phyloP scores from a whole-genome alignment of 129 eudicot genomes.

The Ambrosia trifida region DNA sequence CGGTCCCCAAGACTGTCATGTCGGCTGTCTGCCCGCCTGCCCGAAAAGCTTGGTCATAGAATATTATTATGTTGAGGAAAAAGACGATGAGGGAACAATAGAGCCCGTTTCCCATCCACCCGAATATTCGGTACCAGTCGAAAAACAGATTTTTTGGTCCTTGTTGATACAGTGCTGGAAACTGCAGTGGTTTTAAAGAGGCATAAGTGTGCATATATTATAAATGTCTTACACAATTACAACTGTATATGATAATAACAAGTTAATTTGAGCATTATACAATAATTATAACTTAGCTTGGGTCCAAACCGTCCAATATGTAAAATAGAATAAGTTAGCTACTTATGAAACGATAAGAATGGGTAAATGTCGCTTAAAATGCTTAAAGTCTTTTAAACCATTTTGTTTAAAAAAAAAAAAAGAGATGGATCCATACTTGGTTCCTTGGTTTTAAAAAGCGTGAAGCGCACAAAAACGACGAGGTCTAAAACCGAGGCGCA shows the following conservation, averaged over 20 bases:
- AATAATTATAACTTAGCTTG: not conserved
- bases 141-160: slow-evolving; percentile 91
- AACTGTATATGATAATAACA: not conserved
- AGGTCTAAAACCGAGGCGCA: no score
- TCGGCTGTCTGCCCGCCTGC: slow-evolving; percentile 81
- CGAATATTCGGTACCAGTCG: slow-evolving; percentile 83
- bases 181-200: slow-evolving; percentile 48
- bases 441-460: no score
- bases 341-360: not conserved
- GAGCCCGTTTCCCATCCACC: slow-evolving; percentile 96
- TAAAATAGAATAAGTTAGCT: no score
- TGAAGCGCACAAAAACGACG: no score
- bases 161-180: slow-evolving; percentile 96
- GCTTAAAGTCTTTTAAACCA: no score
- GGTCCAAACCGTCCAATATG: no score
- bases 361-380: not conserved
- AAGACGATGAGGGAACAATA: slow-evolving; percentile 76
- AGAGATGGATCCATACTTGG: no score
- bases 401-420: no score
- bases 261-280: not conserved
- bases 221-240: not conserved
- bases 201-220: not conserved
- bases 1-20: slow-evolving; percentile 85
- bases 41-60: slow-evolving; percentile 84
- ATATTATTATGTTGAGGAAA: slow-evolving; percentile 80